Evolutionary conservation across 1,284 basidiomycete genomes (phyloP).

Genomic region (Amylostereum areolatum): DNA sequence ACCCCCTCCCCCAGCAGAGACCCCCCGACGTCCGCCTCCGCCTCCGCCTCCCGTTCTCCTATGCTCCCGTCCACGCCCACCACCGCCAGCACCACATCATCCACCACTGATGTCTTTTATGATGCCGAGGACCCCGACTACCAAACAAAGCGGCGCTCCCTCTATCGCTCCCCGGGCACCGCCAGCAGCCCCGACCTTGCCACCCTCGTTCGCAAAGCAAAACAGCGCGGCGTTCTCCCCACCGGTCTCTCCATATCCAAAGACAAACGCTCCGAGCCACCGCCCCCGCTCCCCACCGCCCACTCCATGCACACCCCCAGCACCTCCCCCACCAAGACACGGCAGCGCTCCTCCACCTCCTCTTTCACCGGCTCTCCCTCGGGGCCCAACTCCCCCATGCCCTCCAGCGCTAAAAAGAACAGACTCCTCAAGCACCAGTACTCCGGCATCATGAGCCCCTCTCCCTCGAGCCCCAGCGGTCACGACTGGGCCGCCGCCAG

Average conservation of each 20-base stretch:
- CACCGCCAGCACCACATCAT: conserved; percentile 14
- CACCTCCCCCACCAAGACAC: conserved; percentile 13
- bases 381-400: conserved; percentile 12
- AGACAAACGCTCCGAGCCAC: conserved; percentile 39
- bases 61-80: conserved; percentile 29
- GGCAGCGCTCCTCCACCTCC: conserved; percentile 31
- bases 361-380: conserved; percentile 10
- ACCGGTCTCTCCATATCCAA: conserved; percentile 30
- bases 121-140: conserved; percentile 61
- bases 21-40: conserved; percentile 30
- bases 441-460: conserved; percentile 4
- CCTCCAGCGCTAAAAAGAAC: conserved; percentile 15
- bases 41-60: conserved; percentile 23
- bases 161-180: conserved; percentile 83
- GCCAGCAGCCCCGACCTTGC: conserved; percentile 86
- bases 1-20: conserved; percentile 38
- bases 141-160: conserved; percentile 71
- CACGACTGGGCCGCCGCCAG: conserved; percentile 50
- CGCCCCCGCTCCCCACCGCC: conserved; percentile 40
- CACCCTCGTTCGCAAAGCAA: conserved; percentile 75
- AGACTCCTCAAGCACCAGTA: conserved; percentile 12
- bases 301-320: conserved; percentile 7
- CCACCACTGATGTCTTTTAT: conserved; percentile 52
- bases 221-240: conserved; percentile 48
- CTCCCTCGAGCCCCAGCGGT: conserved; percentile 23